Base-by-base conservation (phyloP, 352 stramenopile species). In the Pythium pyrilobum region DNA sequence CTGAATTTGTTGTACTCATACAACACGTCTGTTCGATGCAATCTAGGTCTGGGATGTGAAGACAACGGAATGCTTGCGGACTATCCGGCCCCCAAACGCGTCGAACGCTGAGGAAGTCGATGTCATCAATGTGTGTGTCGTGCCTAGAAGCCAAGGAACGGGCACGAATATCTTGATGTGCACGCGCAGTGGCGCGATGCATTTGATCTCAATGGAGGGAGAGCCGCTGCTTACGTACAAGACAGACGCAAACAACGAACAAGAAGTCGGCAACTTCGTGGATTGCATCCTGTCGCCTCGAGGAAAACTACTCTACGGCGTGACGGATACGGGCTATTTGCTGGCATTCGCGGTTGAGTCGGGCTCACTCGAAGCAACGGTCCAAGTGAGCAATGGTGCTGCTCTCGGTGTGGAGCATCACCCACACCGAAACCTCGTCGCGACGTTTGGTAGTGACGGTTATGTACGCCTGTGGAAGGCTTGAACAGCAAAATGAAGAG, bases 391-490 rank as follows among this genome's bases (percentile, higher is more conserved):
- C 52, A 92, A 92, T 9, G 75, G 81, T 27, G 74, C 92, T 16
- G 67, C 85, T 2, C 79, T 94, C 20, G 89, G 89, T 7, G 60
- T 97, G 20, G 67, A 68, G 11, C 87, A 96, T 56, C 89, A 97
- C 44, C 89, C 89, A 4, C 78, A 96, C 52, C 75, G 85, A 43
- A 97, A 97, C 58, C 54, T 97, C 24, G 41, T 97, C 29, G 89
- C 87, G 31, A 96, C 89, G 2, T 96, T 92, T 55, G 81, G 81
- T 20, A 92, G 70, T 25, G 89, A 97, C 37, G 72, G 81, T 64
- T 92, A 92, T 43, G 70, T 94, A 16, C 67, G 83, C 41, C 46
- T 94, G 43, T 94, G 83, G 83, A 89, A 89, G 57, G 79, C 77
- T 24, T 92, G 53, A 85, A n/a, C 23, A 13, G 31, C 31, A 36